Conservation (phyloP, 78 protist species). For the Dictyostelium discoideum region dicty_2.7 NC_007088.5:2726501-2727000, state of each 20-base stretch:
- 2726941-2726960: constrained; percentile 25
- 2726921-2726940: constrained; percentile 12
- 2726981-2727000: constrained; percentile 11
- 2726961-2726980: neutral
- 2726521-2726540: constrained; percentile 79
- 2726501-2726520: neutral
- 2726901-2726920: neutral
- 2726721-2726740: constrained; percentile 22
- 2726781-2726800: constrained; percentile 85
- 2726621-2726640: constrained; percentile 85
- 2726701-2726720: constrained; percentile 35
- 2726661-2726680: constrained; percentile 19
- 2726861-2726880: neutral
- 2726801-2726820: constrained; percentile 82
- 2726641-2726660: constrained; percentile 87
- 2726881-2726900: neutral
- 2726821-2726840: constrained; percentile 1
- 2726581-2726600: constrained; percentile 93
- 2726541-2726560: constrained; percentile 96
- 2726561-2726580: constrained; percentile 87
- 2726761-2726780: constrained; percentile 84
- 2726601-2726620: constrained; percentile 89
- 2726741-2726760: neutral
- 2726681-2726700: neutral
- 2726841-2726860: constrained; percentile 1